Evolutionary conservation across 108 stramenopile genomes (phyloP).

Genomic region (Skeletonema marinoi): DNA sequence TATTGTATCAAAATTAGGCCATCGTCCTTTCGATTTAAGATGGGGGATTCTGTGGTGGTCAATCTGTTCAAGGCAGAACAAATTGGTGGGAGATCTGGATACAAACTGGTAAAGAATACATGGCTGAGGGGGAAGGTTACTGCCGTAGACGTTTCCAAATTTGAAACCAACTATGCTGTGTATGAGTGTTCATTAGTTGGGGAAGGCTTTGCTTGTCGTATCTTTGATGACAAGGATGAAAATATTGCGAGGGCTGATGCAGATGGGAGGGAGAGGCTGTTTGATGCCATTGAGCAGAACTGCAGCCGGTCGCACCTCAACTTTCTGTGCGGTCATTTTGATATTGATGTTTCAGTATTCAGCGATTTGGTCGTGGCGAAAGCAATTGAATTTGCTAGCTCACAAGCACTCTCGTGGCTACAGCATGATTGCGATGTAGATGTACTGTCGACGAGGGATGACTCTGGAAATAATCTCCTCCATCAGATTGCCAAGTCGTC

Average conservation of each 20-base stretch:
- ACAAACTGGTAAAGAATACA: background rate
- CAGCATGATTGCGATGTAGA: conserved; percentile 1
- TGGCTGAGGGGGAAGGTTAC: background rate
- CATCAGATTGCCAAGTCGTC: conserved; percentile 6
- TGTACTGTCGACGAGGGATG: background rate
- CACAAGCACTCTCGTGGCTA: conserved; percentile 2
- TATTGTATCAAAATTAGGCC: background rate
- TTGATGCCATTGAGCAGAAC: conserved; percentile 12
- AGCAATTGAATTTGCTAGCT: conserved; percentile 4
- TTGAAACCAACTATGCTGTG: background rate
- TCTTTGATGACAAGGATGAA: background rate
- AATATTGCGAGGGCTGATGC: background rate
- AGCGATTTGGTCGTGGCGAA: background rate
- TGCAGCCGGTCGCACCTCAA: background rate
- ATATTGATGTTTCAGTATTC: background rate
- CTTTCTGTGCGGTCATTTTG: background rate
- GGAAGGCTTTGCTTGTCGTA: no score
- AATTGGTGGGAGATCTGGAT: background rate
- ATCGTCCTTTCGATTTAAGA: background rate
- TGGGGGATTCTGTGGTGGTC: background rate
- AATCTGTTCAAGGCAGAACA: background rate
- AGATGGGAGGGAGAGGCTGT: conserved; percentile 2
- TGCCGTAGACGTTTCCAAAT: background rate
- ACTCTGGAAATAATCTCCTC: conserved; percentile 3
- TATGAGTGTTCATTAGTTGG: conserved; percentile 5